Evolutionary conservation across 495 filamentous ascomycete species (phyloP), one percentile per base, ranked within the genome.

Genomic region (Hamigera avellanea): DNA sequence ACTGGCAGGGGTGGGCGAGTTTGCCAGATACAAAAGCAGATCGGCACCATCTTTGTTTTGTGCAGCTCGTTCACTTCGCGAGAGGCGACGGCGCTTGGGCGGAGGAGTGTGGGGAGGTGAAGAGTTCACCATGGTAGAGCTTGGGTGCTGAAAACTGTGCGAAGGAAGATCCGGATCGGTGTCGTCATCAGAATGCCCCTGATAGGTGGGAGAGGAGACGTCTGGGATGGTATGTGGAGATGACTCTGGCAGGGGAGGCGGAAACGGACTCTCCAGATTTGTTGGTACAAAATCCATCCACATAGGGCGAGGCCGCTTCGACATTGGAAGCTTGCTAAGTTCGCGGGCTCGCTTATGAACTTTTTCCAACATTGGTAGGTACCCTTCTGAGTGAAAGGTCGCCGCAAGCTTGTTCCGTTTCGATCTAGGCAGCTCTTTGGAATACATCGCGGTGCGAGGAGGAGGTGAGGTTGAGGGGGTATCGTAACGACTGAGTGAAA

Each of bases 1-100:
- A 23, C 67, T 69, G 17, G 85, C 86, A 0, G 86, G 85, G 0
- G 86, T 94, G 1, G 91, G 91, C 14, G 91, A 95, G 23, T 87
- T 81, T 42, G 89, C 88, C 18, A 99, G 73, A 56, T 87, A 95
- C 27, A 99, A 67, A 13, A 99, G 72, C 25, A 96, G 66, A 59
- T 93, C 89, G 6, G 86, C 93, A 14, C 86, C 91, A 52, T 91
- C 84, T 50, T 91, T 80, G 34, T 80, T 83, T 32, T 51, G 48
- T 27, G 44, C 48, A 36, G 49, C 58, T 50, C 66, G 67, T 43
- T 62, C 62, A 51, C 41, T 61, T 46, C 61, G 63, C 8, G 66
- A 23, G 23, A 53, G 41, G 8, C 75, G 72, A 43, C 59, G 66
- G 39, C 75, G 70, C 51, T 75, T 79, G 1, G 83, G 85, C 2